Evolutionary conservation across 805 yeast genomes (phyloP), one percentile per base, ranked within the genome.

Genomic region (Metschnikowia cubensis): DNA sequence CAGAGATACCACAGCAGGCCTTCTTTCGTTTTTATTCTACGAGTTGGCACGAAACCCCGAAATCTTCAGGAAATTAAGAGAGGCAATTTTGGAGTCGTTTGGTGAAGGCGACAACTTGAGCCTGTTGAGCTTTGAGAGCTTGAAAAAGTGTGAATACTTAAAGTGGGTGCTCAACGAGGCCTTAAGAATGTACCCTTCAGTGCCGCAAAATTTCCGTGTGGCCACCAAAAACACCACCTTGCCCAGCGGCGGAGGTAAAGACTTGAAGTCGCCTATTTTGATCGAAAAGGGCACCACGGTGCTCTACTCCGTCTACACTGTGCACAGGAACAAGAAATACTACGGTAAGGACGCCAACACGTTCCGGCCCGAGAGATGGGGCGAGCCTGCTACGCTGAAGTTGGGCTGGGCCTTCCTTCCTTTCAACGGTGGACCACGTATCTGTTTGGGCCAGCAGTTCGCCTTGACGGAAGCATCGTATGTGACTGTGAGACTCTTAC

Each of bases 1-100:
- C 31, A 69, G 83, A 57, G 83, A 79, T 57, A 79, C 83, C 41
- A 79, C 83, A 13, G 82, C 83, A 8, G 73, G 77, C 3, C 63
- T 76, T 34, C 69, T 79, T 49, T 70, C 79, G n/a, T 76, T 71
- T 59, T 59, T 71, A 20, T 65, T 77, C 44, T 75, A 64, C 54
- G 76, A 76, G 57, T 67, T 79, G 47, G 72, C 79, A 11, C 66
- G 76, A 49, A 62, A 76, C 58, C 77, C 76, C 6, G 60, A 59
- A 1, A 58, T 70, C 7, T 73, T 68, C 62, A 50, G 56, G 13
- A 66, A 64, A 50, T 67, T 79, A 49, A 70, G 78, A 48, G 61
- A 59, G 35, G 72, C 66, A 35, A 65, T 79, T 4, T 56, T 60
- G 35, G 57, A 48, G 20, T 59, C 58, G 4, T 70, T 70, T 51